Evolutionary conservation across 805 yeast species (phyloP).

Genomic region (Metschnikowia reukaufii): DNA sequence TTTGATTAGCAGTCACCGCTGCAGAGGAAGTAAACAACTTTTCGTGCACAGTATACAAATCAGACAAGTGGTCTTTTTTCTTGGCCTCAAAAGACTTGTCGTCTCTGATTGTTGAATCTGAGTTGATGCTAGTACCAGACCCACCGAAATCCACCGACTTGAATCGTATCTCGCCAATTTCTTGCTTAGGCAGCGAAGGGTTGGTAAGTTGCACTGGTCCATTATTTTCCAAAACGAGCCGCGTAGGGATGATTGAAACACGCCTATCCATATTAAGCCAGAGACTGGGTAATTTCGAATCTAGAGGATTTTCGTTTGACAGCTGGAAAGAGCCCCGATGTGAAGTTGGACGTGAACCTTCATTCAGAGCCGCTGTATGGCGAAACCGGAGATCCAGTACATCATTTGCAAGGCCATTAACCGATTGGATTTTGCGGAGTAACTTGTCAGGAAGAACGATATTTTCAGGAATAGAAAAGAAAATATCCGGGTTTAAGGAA

Average conservation of each 20-base stretch:
- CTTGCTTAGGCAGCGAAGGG: neutral
- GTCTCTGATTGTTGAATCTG: neutral
- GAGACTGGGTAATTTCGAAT: conserved; percentile 5
- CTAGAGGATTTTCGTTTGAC: neutral
- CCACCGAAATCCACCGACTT: conserved; percentile 15
- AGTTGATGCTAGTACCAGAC: neutral
- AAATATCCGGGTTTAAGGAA: conserved; percentile 21
- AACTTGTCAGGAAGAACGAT: conserved; percentile 7
- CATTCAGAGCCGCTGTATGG: neutral
- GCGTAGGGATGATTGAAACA: conserved; percentile 32
- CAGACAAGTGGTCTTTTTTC: conserved; percentile 16
- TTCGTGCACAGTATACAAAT: conserved; percentile 34
- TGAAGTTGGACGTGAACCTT: neutral
- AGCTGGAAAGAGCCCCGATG: conserved; percentile 7
- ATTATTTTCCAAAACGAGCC: conserved; percentile 11
- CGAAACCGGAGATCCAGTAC: neutral
- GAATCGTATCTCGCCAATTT: conserved; percentile 8
- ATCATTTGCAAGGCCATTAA: conserved; percentile 1
- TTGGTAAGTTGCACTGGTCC: neutral
- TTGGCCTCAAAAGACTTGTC: neutral
- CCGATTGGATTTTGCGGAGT: conserved; percentile 7
- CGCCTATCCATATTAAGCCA: conserved; percentile 24
- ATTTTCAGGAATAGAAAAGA: conserved; percentile 18
- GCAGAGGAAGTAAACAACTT: conserved; percentile 25
- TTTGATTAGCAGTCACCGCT: conserved; percentile 1